Evolutionary conservation across 192 early-diverging fungal genomes (phyloP).

Genomic region (Phlyctochytrium arcticum): DNA sequence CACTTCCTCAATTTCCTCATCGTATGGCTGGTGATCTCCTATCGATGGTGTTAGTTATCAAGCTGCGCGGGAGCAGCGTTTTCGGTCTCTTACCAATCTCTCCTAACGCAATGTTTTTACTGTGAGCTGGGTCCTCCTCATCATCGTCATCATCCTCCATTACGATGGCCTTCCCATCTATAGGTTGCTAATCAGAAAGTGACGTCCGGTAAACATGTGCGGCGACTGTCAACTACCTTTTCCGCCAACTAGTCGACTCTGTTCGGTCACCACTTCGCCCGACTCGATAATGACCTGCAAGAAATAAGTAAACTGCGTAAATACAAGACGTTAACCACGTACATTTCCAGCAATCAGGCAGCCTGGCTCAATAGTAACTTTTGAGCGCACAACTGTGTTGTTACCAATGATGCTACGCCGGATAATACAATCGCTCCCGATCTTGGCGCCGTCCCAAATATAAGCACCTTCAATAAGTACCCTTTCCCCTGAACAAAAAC

Average conservation of each 20-base stretch:
- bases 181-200: too few species aligned
- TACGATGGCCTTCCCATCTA: neutral
- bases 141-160: slow-evolving; percentile 54
- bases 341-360: neutral
- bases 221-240: too few species aligned
- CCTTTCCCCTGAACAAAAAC: slow-evolving; percentile 50
- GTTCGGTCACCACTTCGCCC: too few species aligned
- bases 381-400: slow-evolving; percentile 60
- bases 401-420: slow-evolving; percentile 72
- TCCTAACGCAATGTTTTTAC: slow-evolving; percentile 47
- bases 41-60: neutral
- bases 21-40: neutral
- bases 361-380: slow-evolving; percentile 66
- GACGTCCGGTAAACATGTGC: too few species aligned
- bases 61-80: neutral
- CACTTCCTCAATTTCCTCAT: neutral
- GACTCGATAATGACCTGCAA: too few species aligned
- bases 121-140: slow-evolving; percentile 40
- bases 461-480: slow-evolving; percentile 78
- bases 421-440: slow-evolving; percentile 67
- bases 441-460: slow-evolving; percentile 73
- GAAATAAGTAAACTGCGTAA: too few species aligned
- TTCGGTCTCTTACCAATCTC: slow-evolving; percentile 42
- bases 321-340: too few species aligned
- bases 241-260: too few species aligned